phyloP scores from a whole-genome alignment of 257 asterid genomes.

The Solanum lignicaule region DNA sequence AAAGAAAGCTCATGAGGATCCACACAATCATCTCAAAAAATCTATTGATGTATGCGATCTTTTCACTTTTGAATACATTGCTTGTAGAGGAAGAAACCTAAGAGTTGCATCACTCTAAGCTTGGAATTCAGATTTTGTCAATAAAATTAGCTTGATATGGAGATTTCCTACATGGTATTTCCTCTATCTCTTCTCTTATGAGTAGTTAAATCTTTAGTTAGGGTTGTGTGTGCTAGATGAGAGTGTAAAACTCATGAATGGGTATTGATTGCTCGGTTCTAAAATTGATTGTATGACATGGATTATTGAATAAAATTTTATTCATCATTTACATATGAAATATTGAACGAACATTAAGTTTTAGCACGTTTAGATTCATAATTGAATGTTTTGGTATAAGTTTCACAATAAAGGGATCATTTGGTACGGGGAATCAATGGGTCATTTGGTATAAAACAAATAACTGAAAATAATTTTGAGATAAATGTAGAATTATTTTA shows the following conservation, averaged over 20 bases:
- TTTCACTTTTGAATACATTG: neutral
- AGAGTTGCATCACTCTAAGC: neutral
- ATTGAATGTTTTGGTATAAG: neutral
- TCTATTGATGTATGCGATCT: neutral
- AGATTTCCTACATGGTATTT: neutral
- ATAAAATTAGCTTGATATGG: neutral
- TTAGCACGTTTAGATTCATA: neutral
- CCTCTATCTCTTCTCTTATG: neutral
- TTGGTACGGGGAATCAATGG: neutral
- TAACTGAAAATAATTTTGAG: neutral
- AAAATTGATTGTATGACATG: neutral
- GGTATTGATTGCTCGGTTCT: neutral
- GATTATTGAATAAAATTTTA: no score
- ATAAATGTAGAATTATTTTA: neutral
- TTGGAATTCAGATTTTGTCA: neutral
- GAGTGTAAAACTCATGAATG: neutral
- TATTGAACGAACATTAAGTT: neutral
- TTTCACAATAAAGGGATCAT: neutral
- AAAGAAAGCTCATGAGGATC: neutral
- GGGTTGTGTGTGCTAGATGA: neutral
- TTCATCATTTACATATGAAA: neutral
- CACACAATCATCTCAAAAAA: no score
- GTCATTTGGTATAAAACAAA: neutral
- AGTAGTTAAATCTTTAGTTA: neutral
- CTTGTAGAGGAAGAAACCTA: neutral